Percentiles rank a stretch among this genome's conserved stretches.
phyloP scores from a whole-genome alignment of 306 rosid genomes.

The Gastrolobium bilobum region DNA sequence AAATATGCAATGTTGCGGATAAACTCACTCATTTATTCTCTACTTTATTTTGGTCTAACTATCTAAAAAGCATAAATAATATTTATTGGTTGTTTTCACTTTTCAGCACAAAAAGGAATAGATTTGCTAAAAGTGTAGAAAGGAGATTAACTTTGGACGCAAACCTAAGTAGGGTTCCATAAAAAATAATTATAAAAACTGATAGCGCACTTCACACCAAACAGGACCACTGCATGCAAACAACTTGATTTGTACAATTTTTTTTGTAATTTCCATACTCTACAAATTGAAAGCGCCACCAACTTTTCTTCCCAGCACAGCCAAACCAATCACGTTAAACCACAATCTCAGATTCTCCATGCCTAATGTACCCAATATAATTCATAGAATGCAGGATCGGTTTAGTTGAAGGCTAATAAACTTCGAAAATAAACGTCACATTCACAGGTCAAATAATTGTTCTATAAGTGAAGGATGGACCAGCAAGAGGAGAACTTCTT shows the following conservation, averaged over 20 bases:
- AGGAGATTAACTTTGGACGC: not conserved
- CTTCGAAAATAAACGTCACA: slow-evolving; percentile 16
- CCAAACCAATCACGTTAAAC: slow-evolving; percentile 8
- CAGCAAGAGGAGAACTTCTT: too few species aligned
- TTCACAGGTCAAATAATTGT: not conserved
- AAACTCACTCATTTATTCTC: not conserved
- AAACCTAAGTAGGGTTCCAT: not conserved
- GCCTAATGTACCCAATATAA: slow-evolving; percentile 2
- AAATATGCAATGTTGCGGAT: not conserved
- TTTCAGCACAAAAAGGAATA: not conserved
- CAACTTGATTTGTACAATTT: slow-evolving; percentile 6
- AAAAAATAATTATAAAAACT: not conserved
- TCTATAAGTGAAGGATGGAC: not conserved
- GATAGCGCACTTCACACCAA: not conserved
- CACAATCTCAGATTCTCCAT: not conserved
- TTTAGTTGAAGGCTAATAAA: not conserved
- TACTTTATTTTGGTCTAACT: not conserved
- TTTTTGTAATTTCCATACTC: not conserved
- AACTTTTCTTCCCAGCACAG: not conserved
- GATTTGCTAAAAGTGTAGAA: not conserved
- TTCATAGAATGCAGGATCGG: not conserved
- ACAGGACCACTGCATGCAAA: not conserved
- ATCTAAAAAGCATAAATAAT: not conserved
- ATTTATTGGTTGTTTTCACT: not conserved
- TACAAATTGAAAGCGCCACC: slow-evolving; percentile 6